Percentiles rank a stretch among this genome's conserved stretches.
phyloP scores from a whole-genome alignment of 176 grass and related monocot species.

The Secale cereale region DNA sequence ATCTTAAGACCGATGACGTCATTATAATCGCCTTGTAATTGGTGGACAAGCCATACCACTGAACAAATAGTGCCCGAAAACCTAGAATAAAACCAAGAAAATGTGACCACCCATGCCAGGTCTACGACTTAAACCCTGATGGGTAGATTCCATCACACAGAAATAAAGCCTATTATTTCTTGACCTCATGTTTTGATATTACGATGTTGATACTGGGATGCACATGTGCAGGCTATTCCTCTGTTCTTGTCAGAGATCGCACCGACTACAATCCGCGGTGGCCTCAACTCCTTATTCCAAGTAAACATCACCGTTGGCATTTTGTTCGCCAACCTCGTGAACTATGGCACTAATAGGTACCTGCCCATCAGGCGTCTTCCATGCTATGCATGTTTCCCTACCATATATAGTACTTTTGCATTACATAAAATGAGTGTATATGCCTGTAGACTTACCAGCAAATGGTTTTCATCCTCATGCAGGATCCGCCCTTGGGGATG shows the following conservation, averaged over 20 bases:
- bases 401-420: not conserved
- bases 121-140: no score
- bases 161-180: not conserved
- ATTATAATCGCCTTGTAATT: no score
- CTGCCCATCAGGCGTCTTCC: not conserved
- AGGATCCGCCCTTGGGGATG: conserved; percentile 77
- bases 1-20: no score
- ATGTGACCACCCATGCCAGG: no score
- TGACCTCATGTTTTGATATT: not conserved
- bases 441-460: not conserved
- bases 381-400: not conserved
- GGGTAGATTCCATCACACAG: no score
- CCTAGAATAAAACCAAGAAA: no score
- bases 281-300: not conserved
- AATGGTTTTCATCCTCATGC: not conserved
- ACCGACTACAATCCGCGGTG: not conserved
- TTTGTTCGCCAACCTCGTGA: not conserved
- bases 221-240: not conserved
- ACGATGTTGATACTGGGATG: not conserved
- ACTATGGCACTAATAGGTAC: not conserved
- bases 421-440: not conserved
- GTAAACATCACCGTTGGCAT: not conserved
- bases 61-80: no score
- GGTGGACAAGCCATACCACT: no score
- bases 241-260: not conserved